Base-by-base conservation (phyloP, 306 rosid species). In the Gleditsia sinensis region DNA sequence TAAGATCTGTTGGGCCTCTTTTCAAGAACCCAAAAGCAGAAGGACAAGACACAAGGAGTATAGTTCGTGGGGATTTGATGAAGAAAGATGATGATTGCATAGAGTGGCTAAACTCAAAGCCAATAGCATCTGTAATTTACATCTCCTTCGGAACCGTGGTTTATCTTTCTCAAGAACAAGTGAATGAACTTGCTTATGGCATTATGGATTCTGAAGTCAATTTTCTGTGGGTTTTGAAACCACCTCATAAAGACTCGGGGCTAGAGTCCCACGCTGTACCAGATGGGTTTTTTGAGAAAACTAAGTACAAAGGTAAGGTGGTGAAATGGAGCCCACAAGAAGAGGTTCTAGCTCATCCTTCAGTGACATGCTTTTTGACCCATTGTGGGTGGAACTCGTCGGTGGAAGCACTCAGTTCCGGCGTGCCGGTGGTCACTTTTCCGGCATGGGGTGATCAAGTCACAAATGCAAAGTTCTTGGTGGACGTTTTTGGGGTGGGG, bases 401-500 rank as follows among this genome's bases (percentile, higher is more conserved):
- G 0, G 56, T 86, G 86, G 97, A 92, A 60, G 76, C 91, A 0
- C 5, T 89, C 0, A 67, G 76, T 11, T 77, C 66, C 9, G 97
- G 97, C 0, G 83, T 89, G 42, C 97, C 97, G 0, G 59, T 89
- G 54, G 48, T 92, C 34, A 82, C 96, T 0, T 92, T 92, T 67
- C 93, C 97, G 0, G 89, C 89, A 17, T 92, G 96, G 96, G 97
- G 97, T 0, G 97, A 92, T 62, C 97, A 92, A 58, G 85, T 84
- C 2, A 89, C 93, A 1, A 85, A 89, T 24, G 93, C 96, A 0
- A 90, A 88, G 78, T 86, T 78, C 63, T 23, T 92, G 66, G 93
- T 89, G 0, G 96, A 90, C 28, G 94, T 82, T 0, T 88, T 74
- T 14, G 72, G 82, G 0, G 91, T 86, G 0, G 96, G 94, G 23